Evolutionary conservation across 2,329 filamentous ascomycete species (phyloP), one percentile per base, ranked within the genome.

Genomic region (Pleoardoris graminearum): DNA sequence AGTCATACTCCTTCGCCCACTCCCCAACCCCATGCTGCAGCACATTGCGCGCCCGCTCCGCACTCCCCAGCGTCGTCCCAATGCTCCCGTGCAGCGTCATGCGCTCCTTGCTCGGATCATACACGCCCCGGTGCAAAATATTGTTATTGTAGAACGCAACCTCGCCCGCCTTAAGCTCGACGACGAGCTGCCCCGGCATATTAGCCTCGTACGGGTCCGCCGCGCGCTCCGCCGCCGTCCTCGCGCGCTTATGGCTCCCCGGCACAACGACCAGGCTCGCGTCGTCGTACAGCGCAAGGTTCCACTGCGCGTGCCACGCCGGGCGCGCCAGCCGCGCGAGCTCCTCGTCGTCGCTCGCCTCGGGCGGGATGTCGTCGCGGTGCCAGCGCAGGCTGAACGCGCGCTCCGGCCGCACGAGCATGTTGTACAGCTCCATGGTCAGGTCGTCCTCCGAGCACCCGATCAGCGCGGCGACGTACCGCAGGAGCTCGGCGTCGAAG

Each of bases 121-220:
- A 91, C 23, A 83, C 83, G 1, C 88, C 88, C 3, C 88, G 77
- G 66, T 91, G 88, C 57, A 95, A 71, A 58, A 96, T 95, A 71
- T 96, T 95, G 68, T 92, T 95, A 72, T 96, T 86, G 69, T 96
- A 96, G 65, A 96, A 96, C 36, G 89, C 89, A 14, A 88, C 84
- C 73, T 96, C 91, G 0, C 91, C 91, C 0, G 90, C 81, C 57
- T 82, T 76, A 55, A 95, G 77, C 67, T 77, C 67, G 14, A 95
- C 90, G 3, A 82, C 74, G 12, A 86, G 66, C 76, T 91, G 86
- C 0, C 77, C 83, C 0, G 86, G 84, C 60, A 94, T 62, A 1
- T 76, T 65, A 2, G 75, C 67, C 60, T 86, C 87, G 63, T 84
- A 88, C 0, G 87, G 86, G 17, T 79, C 84, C 0, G 89, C 90